Evolutionary conservation across 345 rosid species (phyloP).

Genomic region (Murraya paniculata): DNA sequence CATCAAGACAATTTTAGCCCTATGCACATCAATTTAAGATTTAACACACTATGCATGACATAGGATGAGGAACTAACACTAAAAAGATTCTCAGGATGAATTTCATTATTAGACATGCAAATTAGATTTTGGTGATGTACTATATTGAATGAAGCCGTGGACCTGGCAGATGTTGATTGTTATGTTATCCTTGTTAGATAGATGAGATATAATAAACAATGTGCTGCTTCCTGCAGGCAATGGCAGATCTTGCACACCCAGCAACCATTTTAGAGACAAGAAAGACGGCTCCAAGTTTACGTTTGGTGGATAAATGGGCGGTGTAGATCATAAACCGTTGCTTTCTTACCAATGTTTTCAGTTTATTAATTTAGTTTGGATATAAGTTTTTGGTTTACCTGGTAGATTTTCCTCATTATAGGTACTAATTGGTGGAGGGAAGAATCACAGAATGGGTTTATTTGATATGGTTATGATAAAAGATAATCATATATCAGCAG

Average conservation of each 20-base stretch:
- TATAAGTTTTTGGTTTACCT: constrained; percentile 24
- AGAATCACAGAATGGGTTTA: constrained; percentile 91
- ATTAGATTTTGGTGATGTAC: background rate
- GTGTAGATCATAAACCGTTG: constrained; percentile 42
- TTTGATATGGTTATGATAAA: constrained; percentile 98
- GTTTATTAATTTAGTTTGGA: constrained; percentile 7
- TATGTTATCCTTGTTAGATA: background rate
- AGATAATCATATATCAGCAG: constrained; percentile 95
- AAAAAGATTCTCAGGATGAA: background rate
- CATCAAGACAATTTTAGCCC: background rate
- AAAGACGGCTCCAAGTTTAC: constrained; percentile 91
- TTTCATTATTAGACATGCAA: background rate
- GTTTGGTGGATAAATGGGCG: constrained; percentile 97
- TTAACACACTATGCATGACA: background rate
- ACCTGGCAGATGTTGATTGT: constrained; percentile 2
- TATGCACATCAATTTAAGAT: background rate
- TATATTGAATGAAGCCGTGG: constrained; percentile 2
- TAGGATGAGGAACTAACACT: background rate
- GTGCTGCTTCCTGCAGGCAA: constrained; percentile 53
- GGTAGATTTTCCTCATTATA: constrained; percentile 29
- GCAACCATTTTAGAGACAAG: constrained; percentile 89
- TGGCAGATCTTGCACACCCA: constrained; percentile 92
- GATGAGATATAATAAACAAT: background rate
- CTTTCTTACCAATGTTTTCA: background rate
- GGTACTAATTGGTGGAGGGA: constrained; percentile 97